Evolutionary conservation across 139 green algal genomes (phyloP).

Genomic region (Tetraselmis chui): DNA sequence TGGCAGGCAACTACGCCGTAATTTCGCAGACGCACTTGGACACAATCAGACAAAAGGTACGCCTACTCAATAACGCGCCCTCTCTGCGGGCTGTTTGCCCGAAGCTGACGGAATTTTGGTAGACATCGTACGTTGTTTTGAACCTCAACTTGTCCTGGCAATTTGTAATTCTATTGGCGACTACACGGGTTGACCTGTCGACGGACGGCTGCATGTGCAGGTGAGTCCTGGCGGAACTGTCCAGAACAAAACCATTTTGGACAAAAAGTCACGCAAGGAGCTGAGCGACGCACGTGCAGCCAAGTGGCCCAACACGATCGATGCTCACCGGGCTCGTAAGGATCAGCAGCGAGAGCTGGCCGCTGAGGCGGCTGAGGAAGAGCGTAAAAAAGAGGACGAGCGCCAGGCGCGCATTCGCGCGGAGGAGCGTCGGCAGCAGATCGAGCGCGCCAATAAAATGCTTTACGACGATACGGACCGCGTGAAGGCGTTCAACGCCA

Average conservation of each 20-base stretch:
- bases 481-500: conserved; percentile 42
- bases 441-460: conserved; percentile 71
- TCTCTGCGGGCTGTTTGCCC: no score
- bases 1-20: conserved; percentile 12
- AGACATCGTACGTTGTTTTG: no score
- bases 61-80: no score
- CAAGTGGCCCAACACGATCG: conserved; percentile 63
- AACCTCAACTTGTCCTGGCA: no score
- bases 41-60: conserved; percentile 34
- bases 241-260: conserved; percentile 13
- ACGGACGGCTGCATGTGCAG: conserved; percentile 17
- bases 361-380: conserved; percentile 46
- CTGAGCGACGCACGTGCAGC: conserved; percentile 45
- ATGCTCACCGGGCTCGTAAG: conserved; percentile 50
- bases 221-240: conserved; percentile 11
- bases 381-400: conserved; percentile 46
- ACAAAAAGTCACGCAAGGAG: conserved; percentile 39
- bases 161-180: no score
- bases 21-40: conserved; percentile 33
- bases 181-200: no score
- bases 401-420: conserved; percentile 40
- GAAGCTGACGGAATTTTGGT: no score
- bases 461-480: conserved; percentile 64
- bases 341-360: conserved; percentile 38
- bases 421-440: conserved; percentile 44